Base-by-base conservation (phyloP, 2,329 filamentous ascomycete genomes). In the Fusarium chlamydosporum region DNA sequence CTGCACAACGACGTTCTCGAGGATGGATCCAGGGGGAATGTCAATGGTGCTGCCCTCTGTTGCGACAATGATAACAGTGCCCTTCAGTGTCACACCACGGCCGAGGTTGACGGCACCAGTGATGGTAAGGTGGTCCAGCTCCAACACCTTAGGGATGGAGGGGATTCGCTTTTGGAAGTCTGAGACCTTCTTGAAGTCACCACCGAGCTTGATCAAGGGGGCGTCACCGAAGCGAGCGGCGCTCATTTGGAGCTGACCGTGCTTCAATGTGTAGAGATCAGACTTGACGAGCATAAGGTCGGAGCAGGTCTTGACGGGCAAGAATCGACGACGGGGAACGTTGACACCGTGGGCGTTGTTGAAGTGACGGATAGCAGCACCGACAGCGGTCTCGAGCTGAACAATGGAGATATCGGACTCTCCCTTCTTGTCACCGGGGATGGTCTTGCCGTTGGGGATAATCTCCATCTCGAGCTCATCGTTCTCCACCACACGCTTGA, bases 221-320 rank as follows among this genome's bases (percentile, higher is more conserved):
- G 96, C 95, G 74, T 96, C 94, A 72, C 96, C 96, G 82, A 99
- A 98, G 74, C 96, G 93, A 85, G 91, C 94, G 73, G 94, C 90
- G 87, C 97, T 97, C 84, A 99, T 97, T 79, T 97, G 89, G 72
- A 99, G 89, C 86, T 98, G 95, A 73, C 96, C 96, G 84, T 99
- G 96, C 89, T 97, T 96, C 75, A 99, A 89, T 11, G 94, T 97
- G 89, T 99, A 99, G 65, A 99, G 89, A 79, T 99, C 96, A 27
- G 96, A 98, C 89, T 99, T 99, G 88, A 99, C 96, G 67, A 99
- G 91, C 94, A 99, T 96, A 72, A 99, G 88, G 80, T 99, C 96
- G 55, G 96, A 99, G 89, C 95, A 99, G 23, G 96, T 99, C 92
- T 99, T 99, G 86, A 99, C 96, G 67, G 96, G 96, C 86, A 99